These are phyloP conservation scores for Cyclostephanos invisitatus DNA, from an alignment of 108 stramenopile genomes.

Conservation along the genomic window DNA sequence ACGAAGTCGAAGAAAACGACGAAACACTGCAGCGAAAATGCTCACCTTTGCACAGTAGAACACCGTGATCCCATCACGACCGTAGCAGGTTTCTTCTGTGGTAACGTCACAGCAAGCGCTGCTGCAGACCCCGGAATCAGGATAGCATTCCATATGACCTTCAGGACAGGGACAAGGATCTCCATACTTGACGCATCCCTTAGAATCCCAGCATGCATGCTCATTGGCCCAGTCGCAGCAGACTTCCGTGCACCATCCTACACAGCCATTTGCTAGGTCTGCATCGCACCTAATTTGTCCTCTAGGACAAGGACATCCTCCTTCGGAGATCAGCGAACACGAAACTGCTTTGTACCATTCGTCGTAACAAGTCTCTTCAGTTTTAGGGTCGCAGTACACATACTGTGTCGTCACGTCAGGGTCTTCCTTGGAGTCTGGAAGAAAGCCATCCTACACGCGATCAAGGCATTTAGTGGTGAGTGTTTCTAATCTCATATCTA, in stretches of 20 bases:
- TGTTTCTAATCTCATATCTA: not conserved
- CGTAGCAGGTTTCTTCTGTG: not conserved
- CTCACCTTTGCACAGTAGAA: not conserved
- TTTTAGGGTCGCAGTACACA: not conserved
- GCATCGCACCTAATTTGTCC: not conserved
- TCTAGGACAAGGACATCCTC: not conserved
- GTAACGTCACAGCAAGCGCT: not conserved
- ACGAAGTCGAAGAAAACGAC: too few relatives aligned
- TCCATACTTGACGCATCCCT: not conserved
- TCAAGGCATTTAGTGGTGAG: not conserved
- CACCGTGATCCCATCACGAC: not conserved
- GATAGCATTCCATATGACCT: not conserved
- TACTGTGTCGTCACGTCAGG: not conserved
- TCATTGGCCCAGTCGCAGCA: not conserved
- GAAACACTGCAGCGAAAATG: too few relatives aligned
- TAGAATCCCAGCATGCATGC: too few relatives aligned
- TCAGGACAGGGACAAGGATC: slow-evolving; percentile 9
- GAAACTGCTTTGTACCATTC: not conserved
- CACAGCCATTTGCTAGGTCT: not conserved
- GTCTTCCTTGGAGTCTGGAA: not conserved
- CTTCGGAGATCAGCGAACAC: not conserved
- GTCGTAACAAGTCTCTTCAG: not conserved
- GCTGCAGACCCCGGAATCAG: not conserved
- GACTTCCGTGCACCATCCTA: not conserved
- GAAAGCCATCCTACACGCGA: not conserved